Conservation (phyloP, 495 filamentous ascomycete genomes). For the Aspergillus conjunctus region DNA sequence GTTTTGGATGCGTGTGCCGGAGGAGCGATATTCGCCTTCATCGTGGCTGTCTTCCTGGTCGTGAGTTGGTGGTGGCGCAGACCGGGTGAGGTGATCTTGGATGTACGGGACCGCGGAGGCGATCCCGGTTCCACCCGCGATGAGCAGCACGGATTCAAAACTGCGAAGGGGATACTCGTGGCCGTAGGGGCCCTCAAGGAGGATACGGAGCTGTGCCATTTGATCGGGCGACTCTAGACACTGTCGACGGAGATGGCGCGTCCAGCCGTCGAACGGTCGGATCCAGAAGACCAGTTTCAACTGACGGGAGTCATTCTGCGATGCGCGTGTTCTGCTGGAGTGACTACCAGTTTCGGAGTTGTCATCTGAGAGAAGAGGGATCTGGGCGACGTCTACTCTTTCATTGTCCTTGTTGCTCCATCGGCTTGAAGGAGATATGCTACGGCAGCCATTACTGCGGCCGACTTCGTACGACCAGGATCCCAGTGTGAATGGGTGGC, state of each 20-base stretch:
- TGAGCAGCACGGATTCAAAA: conserved; percentile 56
- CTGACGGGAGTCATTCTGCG: not conserved
- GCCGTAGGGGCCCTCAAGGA: conserved; percentile 65
- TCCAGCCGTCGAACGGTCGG: conserved; percentile 54
- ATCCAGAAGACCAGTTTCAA: conserved; percentile 46
- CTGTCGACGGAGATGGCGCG: conserved; percentile 43
- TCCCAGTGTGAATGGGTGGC: conserved; percentile 62
- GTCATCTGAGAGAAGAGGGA: conserved; percentile 37
- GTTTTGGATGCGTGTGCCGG: conserved; percentile 26
- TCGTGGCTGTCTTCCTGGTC: conserved; percentile 14
- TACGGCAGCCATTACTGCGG: not conserved
- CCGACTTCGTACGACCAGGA: conserved; percentile 38
- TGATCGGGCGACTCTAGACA: conserved; percentile 30
- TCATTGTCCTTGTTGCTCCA: conserved; percentile 11
- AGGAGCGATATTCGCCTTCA: not conserved
- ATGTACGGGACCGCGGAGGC: conserved; percentile 58
- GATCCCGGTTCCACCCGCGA: conserved; percentile 63
- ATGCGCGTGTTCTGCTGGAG: not conserved
- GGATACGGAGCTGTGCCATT: conserved; percentile 29
- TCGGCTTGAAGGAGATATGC: not conserved
- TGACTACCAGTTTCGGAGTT: conserved; percentile 3
- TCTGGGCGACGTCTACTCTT: conserved; percentile 28
- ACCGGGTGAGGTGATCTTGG: conserved; percentile 37
- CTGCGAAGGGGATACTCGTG: conserved; percentile 47
- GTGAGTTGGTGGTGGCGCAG: conserved; percentile 12